Evolutionary conservation across 768 basidiomycete genomes (phyloP).

Genomic region (Panaeolus papilionaceus): DNA sequence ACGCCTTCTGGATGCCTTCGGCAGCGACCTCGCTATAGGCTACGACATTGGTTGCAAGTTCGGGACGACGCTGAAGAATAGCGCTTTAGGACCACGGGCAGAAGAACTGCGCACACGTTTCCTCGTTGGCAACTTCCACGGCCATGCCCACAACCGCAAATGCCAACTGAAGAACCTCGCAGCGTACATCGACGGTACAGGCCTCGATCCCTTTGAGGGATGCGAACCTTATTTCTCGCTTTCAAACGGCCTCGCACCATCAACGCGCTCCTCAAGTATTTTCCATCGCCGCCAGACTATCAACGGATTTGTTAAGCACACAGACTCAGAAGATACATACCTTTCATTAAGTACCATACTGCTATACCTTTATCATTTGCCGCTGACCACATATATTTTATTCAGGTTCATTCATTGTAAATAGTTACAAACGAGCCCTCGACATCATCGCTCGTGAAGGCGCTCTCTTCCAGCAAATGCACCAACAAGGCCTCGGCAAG

Average conservation of each 20-base stretch:
- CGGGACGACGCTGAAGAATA: slow-evolving; percentile 28
- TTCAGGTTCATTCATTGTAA: slow-evolving; percentile 23
- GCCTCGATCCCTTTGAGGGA: slow-evolving; percentile 35
- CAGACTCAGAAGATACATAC: slow-evolving; percentile 17
- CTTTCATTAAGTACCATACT: slow-evolving; percentile 2
- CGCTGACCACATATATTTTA: not conserved
- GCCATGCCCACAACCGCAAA: slow-evolving; percentile 35
- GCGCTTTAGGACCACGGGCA: slow-evolving; percentile 20
- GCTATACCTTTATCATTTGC: too few relatives aligned
- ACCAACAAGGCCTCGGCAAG: slow-evolving; percentile 2
- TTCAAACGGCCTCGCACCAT: slow-evolving; percentile 31
- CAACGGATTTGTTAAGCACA: slow-evolving; percentile 16
- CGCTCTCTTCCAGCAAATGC: slow-evolving; percentile 14
- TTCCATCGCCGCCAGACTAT: slow-evolving; percentile 18
- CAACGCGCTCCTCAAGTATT: slow-evolving; percentile 17
- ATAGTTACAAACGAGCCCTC: slow-evolving; percentile 29
- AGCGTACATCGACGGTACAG: slow-evolving; percentile 29
- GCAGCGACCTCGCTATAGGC: slow-evolving; percentile 28
- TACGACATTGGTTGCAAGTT: slow-evolving; percentile 40
- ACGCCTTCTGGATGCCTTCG: slow-evolving; percentile 29
- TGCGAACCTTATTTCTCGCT: slow-evolving; percentile 33
- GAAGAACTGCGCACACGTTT: slow-evolving; percentile 8
- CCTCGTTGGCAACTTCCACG: slow-evolving; percentile 34
- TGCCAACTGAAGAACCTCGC: slow-evolving; percentile 35
- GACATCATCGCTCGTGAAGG: slow-evolving; percentile 14